A percentile compares a stretch with the other conserved stretches of the same genome.
phyloP scores from a whole-genome alignment of 345 rosid species.

The Brassica cretica region DNA sequence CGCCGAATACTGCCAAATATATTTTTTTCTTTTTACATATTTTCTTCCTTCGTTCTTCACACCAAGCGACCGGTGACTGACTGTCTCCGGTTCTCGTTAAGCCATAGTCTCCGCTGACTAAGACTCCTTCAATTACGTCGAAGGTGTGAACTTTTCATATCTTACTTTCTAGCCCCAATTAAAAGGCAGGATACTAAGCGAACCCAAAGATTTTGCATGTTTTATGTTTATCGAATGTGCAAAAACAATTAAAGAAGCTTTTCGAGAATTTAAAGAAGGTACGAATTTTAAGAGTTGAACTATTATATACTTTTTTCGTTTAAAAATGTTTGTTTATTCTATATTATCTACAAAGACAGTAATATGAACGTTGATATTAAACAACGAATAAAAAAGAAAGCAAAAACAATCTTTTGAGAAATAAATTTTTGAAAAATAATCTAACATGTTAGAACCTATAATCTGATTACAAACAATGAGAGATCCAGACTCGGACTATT shows the following conservation, averaged over 20 bases:
- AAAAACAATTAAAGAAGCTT: background rate
- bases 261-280: background rate
- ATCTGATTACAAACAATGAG: no score
- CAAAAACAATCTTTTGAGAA: no score
- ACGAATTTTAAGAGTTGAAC: background rate
- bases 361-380: no score
- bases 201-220: constrained; percentile 8
- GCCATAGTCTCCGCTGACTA: constrained; percentile 59
- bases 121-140: constrained; percentile 38
- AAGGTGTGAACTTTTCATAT: constrained; percentile 22
- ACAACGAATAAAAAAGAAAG: no score
- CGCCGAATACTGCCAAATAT: constrained; percentile 40
- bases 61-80: constrained; percentile 33
- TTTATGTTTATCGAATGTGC: constrained; percentile 22
- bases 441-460: no score
- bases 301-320: no score
- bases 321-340: no score
- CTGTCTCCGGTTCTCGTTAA: constrained; percentile 37
- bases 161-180: constrained; percentile 29
- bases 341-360: no score
- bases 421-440: no score
- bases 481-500: background rate
- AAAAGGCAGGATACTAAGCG: constrained; percentile 9
- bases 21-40: background rate
- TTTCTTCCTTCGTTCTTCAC: constrained; percentile 25